Percentiles rank a stretch among this genome's conserved stretches.
Evolutionary conservation across 163 green algal species (phyloP).

Genomic region (Prototheca cutis): DNA sequence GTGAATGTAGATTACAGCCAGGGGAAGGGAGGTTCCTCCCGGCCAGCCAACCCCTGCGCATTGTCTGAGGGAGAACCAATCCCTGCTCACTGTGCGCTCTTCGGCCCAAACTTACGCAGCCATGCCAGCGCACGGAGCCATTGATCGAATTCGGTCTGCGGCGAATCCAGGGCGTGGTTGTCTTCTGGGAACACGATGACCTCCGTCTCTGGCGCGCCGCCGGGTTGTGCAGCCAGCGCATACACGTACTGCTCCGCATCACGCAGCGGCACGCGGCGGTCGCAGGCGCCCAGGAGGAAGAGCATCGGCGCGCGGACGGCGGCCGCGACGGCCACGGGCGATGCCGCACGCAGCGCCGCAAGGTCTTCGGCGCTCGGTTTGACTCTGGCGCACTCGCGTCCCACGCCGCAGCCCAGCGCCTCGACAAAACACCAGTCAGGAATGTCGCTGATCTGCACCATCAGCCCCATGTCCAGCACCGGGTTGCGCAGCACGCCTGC

Average conservation of each 20-base stretch:
- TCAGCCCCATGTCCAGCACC: slow-evolving; percentile 75
- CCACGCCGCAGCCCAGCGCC: slow-evolving; percentile 55
- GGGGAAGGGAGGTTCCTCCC: no score
- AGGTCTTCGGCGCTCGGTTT: slow-evolving; percentile 53
- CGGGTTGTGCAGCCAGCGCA: slow-evolving; percentile 31
- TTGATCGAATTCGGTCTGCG: slow-evolving; percentile 89
- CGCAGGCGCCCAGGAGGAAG: slow-evolving; percentile 74
- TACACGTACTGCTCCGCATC: slow-evolving; percentile 59
- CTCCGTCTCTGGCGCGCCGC: slow-evolving; percentile 8
- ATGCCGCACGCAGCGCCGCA: slow-evolving; percentile 44
- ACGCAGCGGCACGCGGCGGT: slow-evolving; percentile 47
- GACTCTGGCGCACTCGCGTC: slow-evolving; percentile 27
- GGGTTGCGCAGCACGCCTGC: slow-evolving; percentile 79
- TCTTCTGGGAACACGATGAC: slow-evolving; percentile 50
- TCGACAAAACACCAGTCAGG: slow-evolving; percentile 88
- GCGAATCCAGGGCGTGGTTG: slow-evolving; percentile 74
- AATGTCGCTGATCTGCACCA: slow-evolving; percentile 59
- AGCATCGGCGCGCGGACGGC: slow-evolving; percentile 60
- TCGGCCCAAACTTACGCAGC: slow-evolving; percentile 57
- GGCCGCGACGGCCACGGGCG: slow-evolving; percentile 57
- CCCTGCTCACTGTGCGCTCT: neutral
- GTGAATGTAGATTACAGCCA: no score
- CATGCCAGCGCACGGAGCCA: slow-evolving; percentile 67
- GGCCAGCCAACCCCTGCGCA: no score
- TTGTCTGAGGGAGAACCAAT: neutral